Base-by-base conservation (phyloP, 352 stramenopile species). In the Plasmopara muralis region DNA sequence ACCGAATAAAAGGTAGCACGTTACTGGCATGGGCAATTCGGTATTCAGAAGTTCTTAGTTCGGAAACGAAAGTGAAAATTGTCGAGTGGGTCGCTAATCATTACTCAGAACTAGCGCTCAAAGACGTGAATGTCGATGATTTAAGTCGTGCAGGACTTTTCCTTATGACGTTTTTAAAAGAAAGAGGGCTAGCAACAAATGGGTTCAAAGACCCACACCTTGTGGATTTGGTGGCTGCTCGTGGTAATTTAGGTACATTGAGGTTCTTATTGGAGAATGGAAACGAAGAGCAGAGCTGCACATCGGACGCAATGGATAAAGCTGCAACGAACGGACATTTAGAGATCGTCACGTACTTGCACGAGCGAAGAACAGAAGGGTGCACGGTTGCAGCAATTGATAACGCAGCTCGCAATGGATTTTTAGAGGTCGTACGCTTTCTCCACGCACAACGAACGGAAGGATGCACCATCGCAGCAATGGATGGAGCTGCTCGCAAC, bases 331-430 rank as follows among this genome's bases (percentile, higher is more conserved):
- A 74, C 46, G 68, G 68, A 4, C 54, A 71, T 53, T 47, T 74
- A n/a, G 47, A 64, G 15, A 58, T 74, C 29, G 62, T 74, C 18
- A 38, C 51, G 33, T 77, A 66, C 51, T 61, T 77, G 37, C 53
- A 72, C 43, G 34, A 9, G 1, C 30, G 50, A 5, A 47, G 53
- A 9, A 62, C 41, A 0, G 52, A 47, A 1, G 62, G 60, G 0
- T 88, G 74, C 47, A 77, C 68, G 2, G 40, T 51, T 6, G 48
- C 57, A 2, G 74, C 74, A 7, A 81, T 87, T 55, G 62, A 77
- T 47, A 49, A 49, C 1, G 62, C 68, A 1, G 68, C 68, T 13
- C 42, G 25, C 37, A 65, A 77, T 42, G 68, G 68, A 6, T 66
- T 65, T 20, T 28, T 72, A n/a, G 37, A 67, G 2, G 45, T 74